Evolutionary conservation across 1,284 basidiomycete genomes (phyloP), one percentile per base, ranked within the genome.

Genomic region (Uromyces viciae-fabae): DNA sequence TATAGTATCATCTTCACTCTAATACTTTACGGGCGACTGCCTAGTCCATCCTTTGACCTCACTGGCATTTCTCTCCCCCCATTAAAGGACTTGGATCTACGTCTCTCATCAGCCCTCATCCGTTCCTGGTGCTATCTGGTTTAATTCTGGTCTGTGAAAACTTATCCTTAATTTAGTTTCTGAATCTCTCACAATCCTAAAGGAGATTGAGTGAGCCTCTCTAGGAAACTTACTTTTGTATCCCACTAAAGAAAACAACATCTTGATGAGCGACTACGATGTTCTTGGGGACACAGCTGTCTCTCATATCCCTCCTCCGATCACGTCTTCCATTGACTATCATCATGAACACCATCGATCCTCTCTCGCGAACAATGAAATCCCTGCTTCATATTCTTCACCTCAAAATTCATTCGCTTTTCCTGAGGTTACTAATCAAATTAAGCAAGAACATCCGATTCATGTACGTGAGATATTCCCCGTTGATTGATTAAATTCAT

Each of bases 181-280:
- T 2, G 15, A 7, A 36, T 49, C 71, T 19, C 46, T 14, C 71
- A 42, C 22, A 14, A 9, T 3, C 1, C 33, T 46, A 49, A 17
- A 8, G 36, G n/a, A 49, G 8, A 33, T 22, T 17, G 60, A 36
- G 60, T 54, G 22, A 2, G 54, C 22, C 46, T 19, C 5, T 14
- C 9, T 22, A 33, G 5, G 17, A 31, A 11, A 40, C 62, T 4
- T 22, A n/a, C 33, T n/a, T 11, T 46, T 4, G 36, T 25, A 58
- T 56, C 54, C 46, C 7, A 38, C 17, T 2, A 8, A 17, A 22
- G 25, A 36, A 72, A 11, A n/a, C n/a, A n/a, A n/a, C n/a, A n/a
- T n/a, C n/a, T n/a, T n/a, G 22, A 73, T 73, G 71, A 56, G 46
- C 40, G 28, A 73, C 28, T 73, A 73, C 38, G 52, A 52, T 49